Evolutionary conservation across 306 rosid genomes (phyloP).

Genomic region (Rosa lucieae): DNA sequence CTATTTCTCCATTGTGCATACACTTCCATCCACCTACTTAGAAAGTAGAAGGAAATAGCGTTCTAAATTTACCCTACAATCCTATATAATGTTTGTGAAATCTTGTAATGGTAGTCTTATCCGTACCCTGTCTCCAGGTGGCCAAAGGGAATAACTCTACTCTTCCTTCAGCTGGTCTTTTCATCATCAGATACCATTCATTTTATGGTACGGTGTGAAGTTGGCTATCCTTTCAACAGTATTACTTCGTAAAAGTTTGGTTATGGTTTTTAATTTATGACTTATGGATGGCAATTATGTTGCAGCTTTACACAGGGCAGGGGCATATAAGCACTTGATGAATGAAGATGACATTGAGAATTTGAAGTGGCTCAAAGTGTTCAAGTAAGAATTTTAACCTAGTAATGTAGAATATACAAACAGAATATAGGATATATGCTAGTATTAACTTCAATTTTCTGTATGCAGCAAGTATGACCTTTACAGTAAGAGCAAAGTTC

Average conservation of each 20-base stretch:
- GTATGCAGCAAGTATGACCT: conserved; percentile 34
- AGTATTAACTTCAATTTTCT: background rate
- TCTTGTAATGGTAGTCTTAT: background rate
- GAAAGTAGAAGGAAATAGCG: background rate
- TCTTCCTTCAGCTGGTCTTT: conserved; percentile 33
- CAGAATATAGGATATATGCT: background rate
- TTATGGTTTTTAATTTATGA: background rate
- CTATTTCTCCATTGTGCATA: background rate
- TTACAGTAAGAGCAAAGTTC: conserved; percentile 37
- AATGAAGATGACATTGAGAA: conserved; percentile 27
- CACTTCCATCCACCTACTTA: background rate
- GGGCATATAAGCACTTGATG: conserved; percentile 34
- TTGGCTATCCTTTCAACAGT: background rate
- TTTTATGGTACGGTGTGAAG: conserved; percentile 27
- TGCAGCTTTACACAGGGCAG: conserved; percentile 30
- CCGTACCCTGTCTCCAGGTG: conserved; percentile 17
- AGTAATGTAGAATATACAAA: background rate
- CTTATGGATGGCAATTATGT: background rate
- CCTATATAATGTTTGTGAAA: background rate
- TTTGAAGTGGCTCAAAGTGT: conserved; percentile 35
- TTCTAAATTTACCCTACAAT: background rate
- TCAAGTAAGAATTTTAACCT: conserved; percentile 23
- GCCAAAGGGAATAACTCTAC: conserved; percentile 28
- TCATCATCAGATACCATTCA: conserved; percentile 35
- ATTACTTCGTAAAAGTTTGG: background rate